Base-by-base conservation (phyloP, 208 protist species). In the Acanthamoeba triangularis region DNA sequence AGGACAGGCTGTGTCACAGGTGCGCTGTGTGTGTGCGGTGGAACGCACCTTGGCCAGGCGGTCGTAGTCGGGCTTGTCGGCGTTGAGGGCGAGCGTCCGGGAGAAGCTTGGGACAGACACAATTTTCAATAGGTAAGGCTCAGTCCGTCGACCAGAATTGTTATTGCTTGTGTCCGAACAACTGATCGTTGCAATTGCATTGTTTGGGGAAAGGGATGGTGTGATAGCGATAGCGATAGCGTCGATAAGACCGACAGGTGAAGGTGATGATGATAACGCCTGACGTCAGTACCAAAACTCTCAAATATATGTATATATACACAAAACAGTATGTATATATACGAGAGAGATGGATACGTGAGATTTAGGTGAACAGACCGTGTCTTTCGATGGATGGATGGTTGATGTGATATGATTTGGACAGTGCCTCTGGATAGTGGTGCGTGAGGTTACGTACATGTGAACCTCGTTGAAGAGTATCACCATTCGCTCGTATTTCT, bases 401-500 rank as follows among this genome's bases (percentile, higher is more conserved):
- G 52, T 56, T 56, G 5, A 18, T 11, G 52, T 56, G 52, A 11
- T 20, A 6, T 20, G 10, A 56, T 56, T 1, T 56, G 52, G 52
- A 44, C 4, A 44, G 1, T 44, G 41, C 41, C 41, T 18, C 1
- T 56, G 52, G 52, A 56, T 56, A 56, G 52, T 18, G 16, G 52
- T 11, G 16, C 52, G 16, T 20, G 52, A 56, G 52, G 52, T 18
- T 11, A 74, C 87, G 25, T 93, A 93, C 87, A 93, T 56, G 52
- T 65, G 56, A 74, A 41, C 30, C 87, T 93, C 87, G 52, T 65
- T 74, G 37, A 93, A 74, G n/a, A 74, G 59, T 16, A 74, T 30
- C 1, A 93, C 63, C 59, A 93, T 65, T 35, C 35, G 87, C 41
- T 93, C 87, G 63, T 93, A 93, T 54, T 54, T 52, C 87, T 93